Conservation (phyloP, 768 basidiomycete genomes). For the Mycena amicta region DNA sequence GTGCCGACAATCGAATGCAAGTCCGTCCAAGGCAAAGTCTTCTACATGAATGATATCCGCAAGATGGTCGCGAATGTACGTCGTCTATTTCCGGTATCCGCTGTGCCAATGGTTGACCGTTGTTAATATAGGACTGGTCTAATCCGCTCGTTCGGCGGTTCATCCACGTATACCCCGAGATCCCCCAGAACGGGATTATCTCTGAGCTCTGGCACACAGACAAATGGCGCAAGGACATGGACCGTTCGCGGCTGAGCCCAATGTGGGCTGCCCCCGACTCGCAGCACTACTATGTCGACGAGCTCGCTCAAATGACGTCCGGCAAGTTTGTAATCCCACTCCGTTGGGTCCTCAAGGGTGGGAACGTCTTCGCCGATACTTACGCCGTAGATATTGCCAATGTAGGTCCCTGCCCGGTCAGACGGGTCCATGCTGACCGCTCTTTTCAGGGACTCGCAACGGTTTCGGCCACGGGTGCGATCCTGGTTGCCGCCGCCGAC, state of each 20-base stretch:
- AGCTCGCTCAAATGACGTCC: slow-evolving; percentile 17
- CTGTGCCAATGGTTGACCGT: not conserved
- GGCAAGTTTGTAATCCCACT: slow-evolving; percentile 22
- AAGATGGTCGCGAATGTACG: slow-evolving; percentile 12
- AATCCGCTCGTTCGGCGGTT: slow-evolving; percentile 17
- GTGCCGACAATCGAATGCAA: slow-evolving; percentile 10
- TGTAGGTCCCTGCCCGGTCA: not conserved
- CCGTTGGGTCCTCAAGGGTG: slow-evolving; percentile 19
- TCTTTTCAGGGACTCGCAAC: not conserved
- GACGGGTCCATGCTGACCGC: not conserved
- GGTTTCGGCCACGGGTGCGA: not conserved
- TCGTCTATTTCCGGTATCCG: not conserved
- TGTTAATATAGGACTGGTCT: slow-evolving; percentile 20
- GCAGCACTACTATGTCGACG: slow-evolving; percentile 24
- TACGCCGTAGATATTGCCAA: slow-evolving; percentile 1
- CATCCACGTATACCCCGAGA: slow-evolving; percentile 22
- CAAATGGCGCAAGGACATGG: slow-evolving; percentile 9
- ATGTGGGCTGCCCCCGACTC: slow-evolving; percentile 10
- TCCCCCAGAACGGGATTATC: slow-evolving; percentile 10
- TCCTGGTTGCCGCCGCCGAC: slow-evolving; percentile 1
- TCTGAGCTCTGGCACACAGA: slow-evolving; percentile 21
- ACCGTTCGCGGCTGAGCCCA: slow-evolving; percentile 6
- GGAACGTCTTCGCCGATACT: slow-evolving; percentile 11
- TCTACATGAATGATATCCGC: slow-evolving; percentile 24
- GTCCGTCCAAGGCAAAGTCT: slow-evolving; percentile 18